Evolutionary conservation across 1,139 yeast genomes (phyloP), one percentile per base, ranked within the genome.

Genomic region (Yamadazyma membranifaciens): DNA sequence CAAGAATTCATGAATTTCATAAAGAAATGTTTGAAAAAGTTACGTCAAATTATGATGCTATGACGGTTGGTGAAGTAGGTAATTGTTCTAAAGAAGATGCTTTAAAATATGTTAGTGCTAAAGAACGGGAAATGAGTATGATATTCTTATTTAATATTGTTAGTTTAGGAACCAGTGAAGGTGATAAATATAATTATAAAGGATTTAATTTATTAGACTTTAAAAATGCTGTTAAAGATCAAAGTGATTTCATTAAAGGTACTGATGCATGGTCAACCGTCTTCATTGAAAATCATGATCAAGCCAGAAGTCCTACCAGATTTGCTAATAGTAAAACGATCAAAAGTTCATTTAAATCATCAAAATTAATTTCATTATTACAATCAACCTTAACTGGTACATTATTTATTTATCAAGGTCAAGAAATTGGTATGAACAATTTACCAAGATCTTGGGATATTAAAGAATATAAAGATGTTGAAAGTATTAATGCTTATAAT

Each of bases 31-130:
- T 62, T 47, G 52, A 51, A 6, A 61, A 70, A 44, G 76, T 70
- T 37, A 66, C 75, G 31, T 62, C 72, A 34, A 69, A 75, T 39
- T 77, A 77, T 52, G 81, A 77, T 53, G 74, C 63, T 32, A 67
- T 78, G 75, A 77, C 83, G 2, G 83, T 79, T 24, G 83, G 83
- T 36, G 83, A 79, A 51, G 73, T 75, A 37, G 78, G 79, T 10
- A 63, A 63, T 45, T 67, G 71, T 42, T 43, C 64, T 11, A 64
- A 64, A 39, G 78, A 71, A 41, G 67, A 68, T 32, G 61, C 75
- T 10, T 56, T 73, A 50, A 65, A 69, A 46, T 75, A 73, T 51
- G 80, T 76, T 26, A 63, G 78, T 51, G 80, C 79, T 4, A 59
- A 62, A 44, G 68, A 68, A 46, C 62, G 67, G 38, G 82, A 78